A percentile compares a stretch with the other conserved stretches of the same genome.
Conservation (phyloP, 345 rosid genomes). For the Ceriops zippeliana region DNA sequence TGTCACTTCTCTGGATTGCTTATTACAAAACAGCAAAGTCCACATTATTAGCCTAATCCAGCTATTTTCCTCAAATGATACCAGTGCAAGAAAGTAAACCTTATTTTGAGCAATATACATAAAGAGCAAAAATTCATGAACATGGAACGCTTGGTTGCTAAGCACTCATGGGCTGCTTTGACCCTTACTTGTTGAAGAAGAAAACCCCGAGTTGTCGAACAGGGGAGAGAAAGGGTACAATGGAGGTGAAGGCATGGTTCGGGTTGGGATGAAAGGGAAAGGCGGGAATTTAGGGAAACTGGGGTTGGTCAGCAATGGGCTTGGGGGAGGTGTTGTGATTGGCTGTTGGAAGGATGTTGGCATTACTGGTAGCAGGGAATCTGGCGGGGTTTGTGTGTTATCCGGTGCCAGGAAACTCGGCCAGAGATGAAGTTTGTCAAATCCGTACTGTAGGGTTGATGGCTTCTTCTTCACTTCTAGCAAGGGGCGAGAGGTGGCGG, state of each 20-base stretch:
- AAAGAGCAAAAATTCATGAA: not conserved
- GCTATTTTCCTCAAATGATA: too few relatives aligned
- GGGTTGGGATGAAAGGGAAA: slow-evolving; percentile 19
- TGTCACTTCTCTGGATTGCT: too few relatives aligned
- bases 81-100: too few relatives aligned
- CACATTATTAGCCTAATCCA: too few relatives aligned
- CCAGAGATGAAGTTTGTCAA: not conserved
- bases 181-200: slow-evolving; percentile 1
- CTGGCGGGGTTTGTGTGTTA: not conserved
- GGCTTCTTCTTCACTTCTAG: not conserved
- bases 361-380: not conserved
- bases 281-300: slow-evolving; percentile 10
- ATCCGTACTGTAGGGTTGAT: slow-evolving; percentile 3
- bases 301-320: not conserved
- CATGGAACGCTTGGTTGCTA: not conserved
- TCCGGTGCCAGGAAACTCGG: slow-evolving; percentile 7
- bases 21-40: too few relatives aligned
- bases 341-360: not conserved
- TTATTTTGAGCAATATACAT: too few relatives aligned
- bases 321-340: not conserved
- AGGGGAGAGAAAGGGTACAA: not conserved
- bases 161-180: slow-evolving; percentile 1
- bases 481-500: not conserved
- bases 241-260: slow-evolving; percentile 9
- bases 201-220: not conserved